Evolutionary conservation across 441 rosid species (phyloP).

Genomic region (Lepidium campestre): DNA sequence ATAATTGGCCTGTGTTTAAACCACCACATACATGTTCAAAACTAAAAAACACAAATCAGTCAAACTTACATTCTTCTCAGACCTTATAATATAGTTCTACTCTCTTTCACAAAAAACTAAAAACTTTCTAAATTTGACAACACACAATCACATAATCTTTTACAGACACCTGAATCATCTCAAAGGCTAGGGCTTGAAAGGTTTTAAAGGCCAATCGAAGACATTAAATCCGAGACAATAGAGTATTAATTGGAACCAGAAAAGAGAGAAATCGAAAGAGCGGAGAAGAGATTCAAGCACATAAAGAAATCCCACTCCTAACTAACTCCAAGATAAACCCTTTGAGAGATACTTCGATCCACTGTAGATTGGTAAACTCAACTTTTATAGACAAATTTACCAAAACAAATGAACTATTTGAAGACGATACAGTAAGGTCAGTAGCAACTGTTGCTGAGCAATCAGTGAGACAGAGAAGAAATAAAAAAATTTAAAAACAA

Average conservation of each 20-base stretch:
- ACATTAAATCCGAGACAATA: neutral
- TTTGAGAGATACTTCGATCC: neutral
- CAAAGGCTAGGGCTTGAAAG: neutral
- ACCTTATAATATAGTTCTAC: neutral
- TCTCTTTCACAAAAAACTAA: neutral
- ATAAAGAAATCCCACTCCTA: neutral
- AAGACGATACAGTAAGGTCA: neutral
- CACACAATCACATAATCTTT: neutral
- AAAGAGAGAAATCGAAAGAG: neutral
- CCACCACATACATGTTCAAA: neutral
- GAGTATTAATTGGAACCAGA: neutral
- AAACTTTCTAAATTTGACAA: slow-evolving; percentile 3
- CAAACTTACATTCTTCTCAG: neutral
- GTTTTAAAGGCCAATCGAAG: neutral
- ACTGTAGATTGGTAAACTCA: slow-evolving; percentile 20
- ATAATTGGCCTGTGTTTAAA: neutral
- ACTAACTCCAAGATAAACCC: slow-evolving; percentile 1
- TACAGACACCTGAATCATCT: neutral
- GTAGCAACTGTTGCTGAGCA: slow-evolving; percentile 12
- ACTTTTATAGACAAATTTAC: neutral
- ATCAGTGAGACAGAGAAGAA: slow-evolving; percentile 6
- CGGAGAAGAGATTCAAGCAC: neutral
- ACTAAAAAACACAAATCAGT: neutral
- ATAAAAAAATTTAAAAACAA: neutral
- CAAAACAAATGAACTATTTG: neutral